Evolutionary conservation across 208 protist genomes (phyloP), one percentile per base, ranked within the genome.

Genomic region (Crithidia sp.): DNA sequence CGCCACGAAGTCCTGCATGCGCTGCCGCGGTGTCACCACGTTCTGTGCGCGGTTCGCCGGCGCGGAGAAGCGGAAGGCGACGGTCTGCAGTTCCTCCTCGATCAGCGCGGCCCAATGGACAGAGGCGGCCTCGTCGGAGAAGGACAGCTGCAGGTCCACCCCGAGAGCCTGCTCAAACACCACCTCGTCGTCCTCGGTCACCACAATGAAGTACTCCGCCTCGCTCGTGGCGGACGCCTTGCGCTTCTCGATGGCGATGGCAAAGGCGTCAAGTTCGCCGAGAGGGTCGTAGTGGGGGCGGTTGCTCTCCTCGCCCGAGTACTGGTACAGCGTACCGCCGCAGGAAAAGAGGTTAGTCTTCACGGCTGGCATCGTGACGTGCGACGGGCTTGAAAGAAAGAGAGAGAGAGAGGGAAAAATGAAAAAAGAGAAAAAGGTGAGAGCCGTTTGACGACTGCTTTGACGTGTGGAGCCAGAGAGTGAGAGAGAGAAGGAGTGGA

Each of bases 21-120:
- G 58, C 74, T 69, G 63, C 60, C 36, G 65, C 16, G 74, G 58
- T 28, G 65, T 56, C 67, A 28, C 28, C 28, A 69, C 67, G 45
- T 54, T 19, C 7, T 39, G 67, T 2, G 50, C 50, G 12, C 10
- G 54, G 39, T 13, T 70, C 43, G 14, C 36, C 17, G 62, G 61
- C 12, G 78, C 75, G 28, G 62, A 67, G 74, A 92, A 92, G 65
- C 76, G 76, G 50, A 92, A 89, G 17, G 82, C 87, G 17, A 92
- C 57, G 2, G 41, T 53, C 54, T 83, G 56, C 8, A 86, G 43
- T 36, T 81, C 65, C 41, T 67, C 73, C 19, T 89, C 84, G 16
- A 92, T 80, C 13, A 83, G 59, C 3, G 82, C 74, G 8, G 67
- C 41, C 87, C 87, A 92, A 64, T 87, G 84, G 54, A 89, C 81